phyloP scores from a whole-genome alignment of 768 basidiomycete species.

The Pisolithus microcarpus region DNA sequence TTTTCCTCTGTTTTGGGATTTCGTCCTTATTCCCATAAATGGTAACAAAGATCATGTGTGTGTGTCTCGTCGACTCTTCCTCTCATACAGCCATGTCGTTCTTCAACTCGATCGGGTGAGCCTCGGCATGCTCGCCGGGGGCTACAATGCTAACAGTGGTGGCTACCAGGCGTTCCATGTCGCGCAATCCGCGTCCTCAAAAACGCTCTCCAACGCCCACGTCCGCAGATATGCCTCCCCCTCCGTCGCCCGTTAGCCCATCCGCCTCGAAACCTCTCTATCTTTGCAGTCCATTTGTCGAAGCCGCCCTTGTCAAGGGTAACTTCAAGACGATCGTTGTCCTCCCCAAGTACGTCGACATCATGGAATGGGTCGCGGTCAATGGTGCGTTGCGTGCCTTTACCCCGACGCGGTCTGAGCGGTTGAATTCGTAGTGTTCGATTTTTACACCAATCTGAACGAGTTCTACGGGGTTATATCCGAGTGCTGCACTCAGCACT shows the following conservation, averaged over 20 bases:
- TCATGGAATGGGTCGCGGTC: constrained; percentile 96
- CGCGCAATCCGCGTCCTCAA: constrained; percentile 56
- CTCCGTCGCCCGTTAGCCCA: constrained; percentile 31
- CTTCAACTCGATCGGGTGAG: constrained; percentile 76
- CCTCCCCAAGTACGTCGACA: constrained; percentile 90
- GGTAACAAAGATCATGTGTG: background rate
- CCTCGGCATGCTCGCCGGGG: constrained; percentile 5
- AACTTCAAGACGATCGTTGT: constrained; percentile 99
- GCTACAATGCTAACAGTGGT: constrained; percentile 3
- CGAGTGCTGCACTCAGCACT: constrained; percentile 85
- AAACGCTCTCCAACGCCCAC: constrained; percentile 75
- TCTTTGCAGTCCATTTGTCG: constrained; percentile 90
- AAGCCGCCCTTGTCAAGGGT: constrained; percentile 92
- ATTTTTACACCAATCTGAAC: constrained; percentile 96
- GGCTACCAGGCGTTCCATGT: constrained; percentile 60
- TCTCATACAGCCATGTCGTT: constrained; percentile 52
- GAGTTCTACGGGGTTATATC: constrained; percentile 93
- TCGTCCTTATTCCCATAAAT: background rate
- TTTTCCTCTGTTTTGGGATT: background rate
- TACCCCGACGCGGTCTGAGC: no score
- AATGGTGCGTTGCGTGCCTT: constrained; percentile 59
- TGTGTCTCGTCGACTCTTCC: background rate
- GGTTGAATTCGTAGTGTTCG: constrained; percentile 57
- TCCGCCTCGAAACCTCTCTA: constrained; percentile 60
- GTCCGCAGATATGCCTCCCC: constrained; percentile 44